A percentile compares a stretch with the other conserved stretches of the same genome.
Conservation (phyloP, 805 yeast genomes). For the Hanseniaspora guilliermondii region DNA sequence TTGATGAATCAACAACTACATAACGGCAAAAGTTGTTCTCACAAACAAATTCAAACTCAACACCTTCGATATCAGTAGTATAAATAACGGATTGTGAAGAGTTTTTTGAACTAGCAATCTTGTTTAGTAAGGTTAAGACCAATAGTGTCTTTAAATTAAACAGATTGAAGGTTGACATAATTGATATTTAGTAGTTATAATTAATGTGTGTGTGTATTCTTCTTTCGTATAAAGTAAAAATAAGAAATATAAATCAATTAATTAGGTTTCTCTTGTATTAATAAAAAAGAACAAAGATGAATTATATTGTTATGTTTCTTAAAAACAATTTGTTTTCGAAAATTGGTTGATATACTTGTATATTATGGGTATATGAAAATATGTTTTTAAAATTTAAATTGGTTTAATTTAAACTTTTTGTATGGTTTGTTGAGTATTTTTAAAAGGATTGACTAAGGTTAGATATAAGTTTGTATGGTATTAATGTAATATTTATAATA, state of each 20-base stretch:
- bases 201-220: too few relatives aligned
- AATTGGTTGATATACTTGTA: too few relatives aligned
- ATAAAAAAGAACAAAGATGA: too few relatives aligned
- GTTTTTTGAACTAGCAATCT: not conserved
- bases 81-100: not conserved
- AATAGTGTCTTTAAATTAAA: not conserved
- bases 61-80: not conserved
- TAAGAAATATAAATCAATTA: too few relatives aligned
- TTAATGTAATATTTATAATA: not conserved
- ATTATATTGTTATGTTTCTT: too few relatives aligned
- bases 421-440: not conserved
- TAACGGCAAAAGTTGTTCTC: not conserved
- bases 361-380: not conserved
- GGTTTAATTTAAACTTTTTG: not conserved
- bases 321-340: too few relatives aligned
- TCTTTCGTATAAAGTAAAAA: too few relatives aligned
- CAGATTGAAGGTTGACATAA: not conserved
- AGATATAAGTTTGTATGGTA: not conserved
- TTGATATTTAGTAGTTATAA: too few relatives aligned
- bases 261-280: too few relatives aligned
- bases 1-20: not conserved
- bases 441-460: constrained; percentile 11
- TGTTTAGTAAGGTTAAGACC: not conserved
- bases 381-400: too few relatives aligned
- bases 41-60: not conserved